Evolutionary conservation across 1,284 basidiomycete genomes (phyloP).

Genomic region (Leccinum solheimii): DNA sequence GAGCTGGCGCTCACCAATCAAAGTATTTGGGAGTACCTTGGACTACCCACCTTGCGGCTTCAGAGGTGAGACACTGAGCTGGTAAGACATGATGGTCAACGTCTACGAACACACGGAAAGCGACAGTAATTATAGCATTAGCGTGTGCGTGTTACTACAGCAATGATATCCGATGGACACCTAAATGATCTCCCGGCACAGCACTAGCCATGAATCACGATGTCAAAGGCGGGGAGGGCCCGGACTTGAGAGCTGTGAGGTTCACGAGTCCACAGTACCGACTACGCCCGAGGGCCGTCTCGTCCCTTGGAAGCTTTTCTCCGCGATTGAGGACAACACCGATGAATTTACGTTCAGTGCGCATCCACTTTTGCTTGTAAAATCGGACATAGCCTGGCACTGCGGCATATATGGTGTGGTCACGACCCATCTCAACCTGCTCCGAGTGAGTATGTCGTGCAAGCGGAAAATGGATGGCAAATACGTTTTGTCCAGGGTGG

Average conservation of each 20-base stretch:
- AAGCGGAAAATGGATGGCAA: slow-evolving; percentile 27
- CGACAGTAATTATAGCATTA: slow-evolving; percentile 19
- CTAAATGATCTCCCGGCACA: neutral
- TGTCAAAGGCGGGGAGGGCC: neutral
- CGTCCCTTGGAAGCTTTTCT: slow-evolving; percentile 84
- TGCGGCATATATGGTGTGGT: slow-evolving; percentile 89
- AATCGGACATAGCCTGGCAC: slow-evolving; percentile 90
- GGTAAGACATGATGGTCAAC: slow-evolving; percentile 16
- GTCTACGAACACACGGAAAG: neutral
- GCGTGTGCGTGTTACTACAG: slow-evolving; percentile 21
- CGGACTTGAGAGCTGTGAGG: slow-evolving; percentile 34
- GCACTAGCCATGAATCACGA: slow-evolving; percentile 7
- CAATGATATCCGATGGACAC: slow-evolving; percentile 7
- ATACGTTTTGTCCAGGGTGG: slow-evolving; percentile 88
- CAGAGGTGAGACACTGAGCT: slow-evolving; percentile 47
- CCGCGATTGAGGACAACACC: slow-evolving; percentile 79
- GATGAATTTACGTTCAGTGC: slow-evolving; percentile 74
- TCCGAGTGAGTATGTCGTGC: slow-evolving; percentile 14
- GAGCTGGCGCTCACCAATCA: neutral
- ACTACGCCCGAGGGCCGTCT: slow-evolving; percentile 68
- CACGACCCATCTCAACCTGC: slow-evolving; percentile 86
- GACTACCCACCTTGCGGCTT: slow-evolving; percentile 43
- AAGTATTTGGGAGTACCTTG: neutral
- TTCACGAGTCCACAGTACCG: slow-evolving; percentile 75
- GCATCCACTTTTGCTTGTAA: slow-evolving; percentile 75